Conservation (phyloP, 306 rosid species). For the Vigna radiata region DNA sequence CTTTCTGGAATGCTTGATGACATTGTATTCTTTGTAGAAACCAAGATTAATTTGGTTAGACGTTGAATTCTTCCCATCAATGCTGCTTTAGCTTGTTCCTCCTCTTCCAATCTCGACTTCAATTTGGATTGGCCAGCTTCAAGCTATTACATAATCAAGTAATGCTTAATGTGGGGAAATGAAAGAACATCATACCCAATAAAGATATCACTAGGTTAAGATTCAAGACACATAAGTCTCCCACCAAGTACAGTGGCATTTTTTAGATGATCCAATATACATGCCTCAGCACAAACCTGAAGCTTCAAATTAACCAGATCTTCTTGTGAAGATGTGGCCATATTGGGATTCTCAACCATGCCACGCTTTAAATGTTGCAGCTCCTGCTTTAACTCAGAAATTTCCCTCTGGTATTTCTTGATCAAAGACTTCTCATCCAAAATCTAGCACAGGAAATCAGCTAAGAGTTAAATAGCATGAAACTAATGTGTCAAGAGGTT, state of each 20-base stretch:
- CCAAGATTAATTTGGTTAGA: slow-evolving; percentile 82
- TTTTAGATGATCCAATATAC: slow-evolving; percentile 17
- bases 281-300: slow-evolving; percentile 49
- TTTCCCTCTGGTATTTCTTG: slow-evolving; percentile 89
- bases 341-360: slow-evolving; percentile 63
- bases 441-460: slow-evolving; percentile 60
- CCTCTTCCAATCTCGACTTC: slow-evolving; percentile 87
- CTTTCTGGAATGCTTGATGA: slow-evolving; percentile 67
- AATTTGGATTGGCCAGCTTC: slow-evolving; percentile 90
- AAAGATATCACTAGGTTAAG: background rate
- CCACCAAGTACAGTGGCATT: slow-evolving; percentile 7
- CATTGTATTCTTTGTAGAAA: slow-evolving; percentile 74
- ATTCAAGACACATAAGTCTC: slow-evolving; percentile 14
- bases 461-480: slow-evolving; percentile 1
- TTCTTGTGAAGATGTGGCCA: slow-evolving; percentile 55
- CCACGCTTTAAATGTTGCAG: slow-evolving; percentile 81
- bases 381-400: slow-evolving; percentile 80
- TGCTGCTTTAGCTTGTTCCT: slow-evolving; percentile 92
- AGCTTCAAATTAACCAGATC: slow-evolving; percentile 68
- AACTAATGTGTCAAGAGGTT: slow-evolving; percentile 4
- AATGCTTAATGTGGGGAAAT: slow-evolving; percentile 39
- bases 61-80: slow-evolving; percentile 92
- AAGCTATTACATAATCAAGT: slow-evolving; percentile 62
- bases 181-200: slow-evolving; percentile 30
- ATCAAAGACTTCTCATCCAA: slow-evolving; percentile 91